Conservation (phyloP, 441 rosid species). For the Adansonia madagascariensis region DNA sequence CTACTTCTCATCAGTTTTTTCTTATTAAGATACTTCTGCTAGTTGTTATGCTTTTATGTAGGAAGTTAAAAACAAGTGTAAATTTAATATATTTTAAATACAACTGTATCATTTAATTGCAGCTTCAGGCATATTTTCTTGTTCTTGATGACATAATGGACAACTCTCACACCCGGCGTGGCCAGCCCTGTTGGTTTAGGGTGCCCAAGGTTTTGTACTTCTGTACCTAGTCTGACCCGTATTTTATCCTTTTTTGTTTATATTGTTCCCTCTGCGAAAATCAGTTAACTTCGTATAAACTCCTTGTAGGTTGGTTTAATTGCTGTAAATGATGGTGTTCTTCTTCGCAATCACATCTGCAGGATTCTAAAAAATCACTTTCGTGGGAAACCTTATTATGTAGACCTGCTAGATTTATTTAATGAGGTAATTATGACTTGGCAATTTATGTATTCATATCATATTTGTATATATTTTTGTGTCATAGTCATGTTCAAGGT, state of each 20-base stretch:
- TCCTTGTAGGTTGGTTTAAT: conserved; percentile 64
- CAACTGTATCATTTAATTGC: background rate
- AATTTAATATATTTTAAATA: no score
- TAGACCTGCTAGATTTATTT: conserved; percentile 78
- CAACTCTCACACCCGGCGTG: conserved; percentile 75
- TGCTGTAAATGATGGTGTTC: conserved; percentile 70
- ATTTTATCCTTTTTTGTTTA: background rate
- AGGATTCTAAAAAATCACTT: conserved; percentile 78
- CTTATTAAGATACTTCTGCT: no score
- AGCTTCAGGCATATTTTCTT: conserved; percentile 93
- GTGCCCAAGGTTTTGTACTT: conserved; percentile 56
- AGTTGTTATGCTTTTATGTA: no score
- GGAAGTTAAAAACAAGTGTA: no score
- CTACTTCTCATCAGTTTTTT: background rate
- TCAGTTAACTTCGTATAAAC: background rate
- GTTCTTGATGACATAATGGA: conserved; percentile 94
- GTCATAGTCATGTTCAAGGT: no score
- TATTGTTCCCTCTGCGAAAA: background rate
- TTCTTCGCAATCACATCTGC: conserved; percentile 76
- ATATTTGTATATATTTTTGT: background rate
- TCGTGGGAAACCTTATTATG: conserved; percentile 67
- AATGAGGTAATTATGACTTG: conserved; percentile 54
- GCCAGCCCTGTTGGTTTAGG: conserved; percentile 89
- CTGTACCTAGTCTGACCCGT: background rate
- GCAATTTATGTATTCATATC: no score